Evolutionary conservation across 352 stramenopile species (phyloP).

Genomic region (Blastocystis sp.): DNA sequence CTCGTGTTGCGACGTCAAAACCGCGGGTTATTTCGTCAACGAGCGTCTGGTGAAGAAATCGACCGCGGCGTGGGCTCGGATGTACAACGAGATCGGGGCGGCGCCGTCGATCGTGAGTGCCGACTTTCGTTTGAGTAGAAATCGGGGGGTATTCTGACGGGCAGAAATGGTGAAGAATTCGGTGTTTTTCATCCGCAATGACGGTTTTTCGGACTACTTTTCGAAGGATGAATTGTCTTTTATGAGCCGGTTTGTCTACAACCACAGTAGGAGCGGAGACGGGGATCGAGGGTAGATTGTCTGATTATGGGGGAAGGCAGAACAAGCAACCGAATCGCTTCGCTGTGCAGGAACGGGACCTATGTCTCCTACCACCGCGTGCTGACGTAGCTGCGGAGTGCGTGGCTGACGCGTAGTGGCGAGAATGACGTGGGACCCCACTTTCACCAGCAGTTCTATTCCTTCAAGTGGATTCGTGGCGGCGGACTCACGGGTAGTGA

Average conservation of each 20-base stretch:
- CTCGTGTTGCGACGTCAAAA: background rate
- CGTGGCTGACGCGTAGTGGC: background rate
- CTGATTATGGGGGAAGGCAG: background rate
- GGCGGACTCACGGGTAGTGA: background rate
- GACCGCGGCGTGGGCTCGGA: background rate
- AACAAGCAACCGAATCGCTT: background rate
- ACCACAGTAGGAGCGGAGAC: background rate
- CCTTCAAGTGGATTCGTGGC: background rate
- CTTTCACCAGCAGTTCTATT: background rate
- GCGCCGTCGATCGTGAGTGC: background rate
- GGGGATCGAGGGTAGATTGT: background rate
- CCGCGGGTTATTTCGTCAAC: slow-evolving; percentile 15
- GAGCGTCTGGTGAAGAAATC: background rate
- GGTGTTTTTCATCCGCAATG: background rate
- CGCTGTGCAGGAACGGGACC: background rate
- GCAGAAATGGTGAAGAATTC: background rate
- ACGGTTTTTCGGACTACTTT: slow-evolving; percentile 10
- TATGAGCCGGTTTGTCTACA: slow-evolving; percentile 18
- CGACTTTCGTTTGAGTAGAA: background rate
- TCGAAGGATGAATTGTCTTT: slow-evolving; percentile 4
- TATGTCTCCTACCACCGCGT: slow-evolving; percentile 4
- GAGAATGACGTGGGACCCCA: background rate
- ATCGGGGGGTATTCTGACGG: background rate
- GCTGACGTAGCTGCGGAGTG: background rate
- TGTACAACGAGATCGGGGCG: background rate